Base-by-base conservation (phyloP, 495 filamentous ascomycete species). In the Neurospora sp. region DNA sequence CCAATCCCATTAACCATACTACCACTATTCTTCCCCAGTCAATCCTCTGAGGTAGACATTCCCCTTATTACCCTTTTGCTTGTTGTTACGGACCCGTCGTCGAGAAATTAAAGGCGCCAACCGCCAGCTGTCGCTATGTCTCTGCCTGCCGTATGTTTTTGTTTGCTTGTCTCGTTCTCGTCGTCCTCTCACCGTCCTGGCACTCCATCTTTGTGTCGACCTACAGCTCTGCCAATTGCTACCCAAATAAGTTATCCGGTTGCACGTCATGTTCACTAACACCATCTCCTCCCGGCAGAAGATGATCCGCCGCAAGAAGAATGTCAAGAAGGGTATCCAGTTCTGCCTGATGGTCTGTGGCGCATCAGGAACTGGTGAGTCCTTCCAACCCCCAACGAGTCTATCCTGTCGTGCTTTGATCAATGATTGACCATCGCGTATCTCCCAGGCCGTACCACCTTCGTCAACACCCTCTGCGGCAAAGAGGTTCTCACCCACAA, bases 311-410 rank as follows among this genome's bases (percentile, higher is more conserved):
- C 91, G 94, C 81, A 99, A 99, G 94, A 99, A 99, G 90, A 98
- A 98, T 88, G 95, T 98, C 85, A 99, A 99, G 92, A 99, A 98
- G 91, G 96, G 96, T 77, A 98, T 99, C 80, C 96, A 98, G 88
- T 99, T 99, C 88, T 98, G 95, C 86, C 82, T 99, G 91, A 99
- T 99, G 96, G 96, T 99, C 77, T 98, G 96, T 82, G 96, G 96
- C 85, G 95, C 96, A 80, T 97, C 94, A 77, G 96, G 96, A 83
- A 98, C 96, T 83, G 94, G 94, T 98, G 89, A 78, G 89, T 85
- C 62, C 76, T 48, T 40, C 37, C 31, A 31, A 21, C 31, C 42
- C 13, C 24, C 40, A 21, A 36, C 71, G 17, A 48, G 39, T 59
- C 28, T 43, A 28, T 13, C 21, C 19, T 19, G 17, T 71, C 38